Evolutionary conservation across 805 yeast genomes (phyloP), one percentile per base, ranked within the genome.

Genomic region (Monosporozyma siamensis): DNA sequence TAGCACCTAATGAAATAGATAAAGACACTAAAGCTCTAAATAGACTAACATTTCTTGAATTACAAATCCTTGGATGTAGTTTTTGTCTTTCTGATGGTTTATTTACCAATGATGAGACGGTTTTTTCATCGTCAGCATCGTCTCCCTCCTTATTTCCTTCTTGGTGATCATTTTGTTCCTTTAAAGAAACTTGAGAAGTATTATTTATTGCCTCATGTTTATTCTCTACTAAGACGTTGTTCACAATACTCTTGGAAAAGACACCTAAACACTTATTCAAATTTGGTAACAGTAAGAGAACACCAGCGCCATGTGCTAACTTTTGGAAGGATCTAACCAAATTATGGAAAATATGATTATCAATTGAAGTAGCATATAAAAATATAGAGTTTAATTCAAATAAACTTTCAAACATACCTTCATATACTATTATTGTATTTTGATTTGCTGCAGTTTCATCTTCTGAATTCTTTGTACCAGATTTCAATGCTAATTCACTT

Each of bases 1-100:
- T 73, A 1, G 89, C 74, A 0, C 96, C 97, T n/a, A 90, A 62
- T 0, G 95, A 83, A 3, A 80, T 72, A 0, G 90, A 88, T 39
- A 90, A 66, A 46, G 86, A 83, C 3, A 80, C 66, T 30, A 90
- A 61, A 0, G 95, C 96, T 39, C 95, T 69, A 31, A 87, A 74
- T 50, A 95, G 78, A 8, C 80, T 70, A 1, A 85, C 71, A 47
- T 85, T 87, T 42, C 95, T 71, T 0, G 84, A 69, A 45, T 79
- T 76, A 35, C 84, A 66, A 25, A 58, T 56, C 45, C 82, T 63
- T 1, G 72, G 54, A 37, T 70, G 69, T 10, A 59, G 42, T 3
- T 35, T 32, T 23, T 45, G 44, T 44, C 43, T 52, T 7, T 49
- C 44, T 14, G 47, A 29, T 2, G 38, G 30, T 9, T 36, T 30